These are phyloP conservation scores for Colletotrichum graminicola DNA, from an alignment of 2,329 filamentous ascomycete species.

Conservation along the genomic window DNA sequence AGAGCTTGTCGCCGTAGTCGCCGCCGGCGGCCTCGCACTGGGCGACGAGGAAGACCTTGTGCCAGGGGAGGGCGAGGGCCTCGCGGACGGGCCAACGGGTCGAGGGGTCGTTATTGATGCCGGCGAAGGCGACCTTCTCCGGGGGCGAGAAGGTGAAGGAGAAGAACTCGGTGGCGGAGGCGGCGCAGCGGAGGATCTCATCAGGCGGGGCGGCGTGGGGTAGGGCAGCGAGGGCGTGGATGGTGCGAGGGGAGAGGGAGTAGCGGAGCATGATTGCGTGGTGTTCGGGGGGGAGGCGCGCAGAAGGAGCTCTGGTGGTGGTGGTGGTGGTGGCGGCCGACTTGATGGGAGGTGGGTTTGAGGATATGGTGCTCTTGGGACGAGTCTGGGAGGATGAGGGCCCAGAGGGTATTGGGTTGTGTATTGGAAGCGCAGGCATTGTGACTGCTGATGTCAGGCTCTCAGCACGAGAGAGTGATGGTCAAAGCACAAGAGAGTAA, in stretches of 20 bases:
- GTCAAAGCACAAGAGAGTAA: no score
- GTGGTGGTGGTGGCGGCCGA: background rate
- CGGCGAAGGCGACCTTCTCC: constrained; percentile 53
- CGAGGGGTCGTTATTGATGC: constrained; percentile 54
- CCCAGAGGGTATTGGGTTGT: background rate
- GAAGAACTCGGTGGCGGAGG: constrained; percentile 54
- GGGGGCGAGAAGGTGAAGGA: constrained; percentile 52
- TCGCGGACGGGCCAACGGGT: constrained; percentile 55
- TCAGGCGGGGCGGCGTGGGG: constrained; percentile 39
- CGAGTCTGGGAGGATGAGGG: background rate
- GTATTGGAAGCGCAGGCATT: constrained; percentile 4
- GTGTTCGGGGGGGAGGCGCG: constrained; percentile 23
- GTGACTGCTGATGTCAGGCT: background rate
- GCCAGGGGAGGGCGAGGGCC: constrained; percentile 69
- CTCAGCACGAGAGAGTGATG: no score
- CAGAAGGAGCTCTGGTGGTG: background rate
- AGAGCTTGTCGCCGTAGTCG: constrained; percentile 61
- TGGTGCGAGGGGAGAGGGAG: constrained; percentile 34
- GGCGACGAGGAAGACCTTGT: constrained; percentile 82
- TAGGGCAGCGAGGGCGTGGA: constrained; percentile 37
- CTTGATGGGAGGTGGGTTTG: background rate
- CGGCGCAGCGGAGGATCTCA: constrained; percentile 54
- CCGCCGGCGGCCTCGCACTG: constrained; percentile 75
- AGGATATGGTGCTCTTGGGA: background rate
- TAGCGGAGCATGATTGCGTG: constrained; percentile 40